A percentile compares a stretch with the other conserved stretches of the same genome.
These are phyloP conservation scores for Globisporangium camurandrum DNA, from an alignment of 352 stramenopile genomes.

Conservation along the genomic window DNA sequence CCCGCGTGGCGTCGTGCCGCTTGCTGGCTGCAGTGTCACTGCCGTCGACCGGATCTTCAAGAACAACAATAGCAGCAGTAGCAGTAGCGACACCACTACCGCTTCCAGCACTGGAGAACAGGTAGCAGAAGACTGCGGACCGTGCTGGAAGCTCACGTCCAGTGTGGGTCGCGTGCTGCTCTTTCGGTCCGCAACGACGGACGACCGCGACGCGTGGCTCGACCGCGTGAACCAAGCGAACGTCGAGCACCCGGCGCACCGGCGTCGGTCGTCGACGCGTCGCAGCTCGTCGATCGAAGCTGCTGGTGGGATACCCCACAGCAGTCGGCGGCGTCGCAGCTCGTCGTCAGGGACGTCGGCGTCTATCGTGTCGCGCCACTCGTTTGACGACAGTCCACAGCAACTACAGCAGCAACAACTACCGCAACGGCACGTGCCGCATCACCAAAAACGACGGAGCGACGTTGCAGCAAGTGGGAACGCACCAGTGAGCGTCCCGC, in stretches of 20 bases:
- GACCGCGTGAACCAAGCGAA: constrained; percentile 32
- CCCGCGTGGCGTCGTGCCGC: constrained; percentile 43
- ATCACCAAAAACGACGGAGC: too few relatives aligned
- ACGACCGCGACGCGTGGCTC: constrained; percentile 46
- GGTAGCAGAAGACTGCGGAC: constrained; percentile 42
- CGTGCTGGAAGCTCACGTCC: constrained; percentile 70
- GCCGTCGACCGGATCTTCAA: constrained; percentile 57
- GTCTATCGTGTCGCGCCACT: constrained; percentile 7
- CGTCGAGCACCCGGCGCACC: constrained; percentile 12
- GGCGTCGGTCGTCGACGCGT: constrained; percentile 2
- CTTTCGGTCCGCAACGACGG: constrained; percentile 47
- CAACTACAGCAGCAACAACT: constrained; percentile 5
- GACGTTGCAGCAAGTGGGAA: constrained; percentile 19
- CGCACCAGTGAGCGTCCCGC: constrained; percentile 15
- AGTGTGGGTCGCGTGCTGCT: constrained; percentile 43
- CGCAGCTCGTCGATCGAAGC: constrained; percentile 20
- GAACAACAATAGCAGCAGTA: constrained; percentile 22
- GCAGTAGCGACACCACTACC: constrained; percentile 17
- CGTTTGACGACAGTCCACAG: constrained; percentile 9
- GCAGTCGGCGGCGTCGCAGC: constrained; percentile 6
- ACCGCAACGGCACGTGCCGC: constrained; percentile 4
- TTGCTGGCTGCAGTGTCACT: constrained; percentile 36
- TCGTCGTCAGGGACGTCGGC: constrained; percentile 22
- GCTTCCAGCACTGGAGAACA: constrained; percentile 16
- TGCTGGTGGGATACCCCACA: constrained; percentile 4